phyloP scores from a whole-genome alignment of 495 filamentous ascomycete species.

The Clavariopsis aquatica region DNA sequence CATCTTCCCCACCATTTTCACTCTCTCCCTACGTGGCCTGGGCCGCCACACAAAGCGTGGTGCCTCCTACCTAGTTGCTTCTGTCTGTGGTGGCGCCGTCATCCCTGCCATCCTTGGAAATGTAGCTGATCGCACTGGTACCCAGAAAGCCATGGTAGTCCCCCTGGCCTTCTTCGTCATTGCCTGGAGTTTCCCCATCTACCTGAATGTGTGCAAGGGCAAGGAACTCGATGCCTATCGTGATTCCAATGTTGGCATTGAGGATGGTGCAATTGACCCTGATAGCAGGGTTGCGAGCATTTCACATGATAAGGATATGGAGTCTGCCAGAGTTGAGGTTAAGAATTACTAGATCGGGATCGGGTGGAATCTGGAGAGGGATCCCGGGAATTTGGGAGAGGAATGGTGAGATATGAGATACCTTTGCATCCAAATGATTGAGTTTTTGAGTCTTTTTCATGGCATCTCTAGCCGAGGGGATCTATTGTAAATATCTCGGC shows the following conservation, averaged over 20 bases:
- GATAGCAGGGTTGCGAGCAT: constrained; percentile 32
- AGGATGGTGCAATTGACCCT: constrained; percentile 29
- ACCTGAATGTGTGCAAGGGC: constrained; percentile 51
- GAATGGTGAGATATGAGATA: background rate
- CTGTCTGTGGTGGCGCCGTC: constrained; percentile 64
- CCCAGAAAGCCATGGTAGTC: constrained; percentile 48
- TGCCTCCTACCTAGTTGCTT: constrained; percentile 66
- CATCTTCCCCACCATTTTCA: constrained; percentile 72
- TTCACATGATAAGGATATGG: constrained; percentile 28
- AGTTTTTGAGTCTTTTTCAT: background rate
- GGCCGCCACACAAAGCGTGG: constrained; percentile 71
- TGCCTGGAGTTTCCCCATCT: constrained; percentile 52
- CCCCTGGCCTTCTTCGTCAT: constrained; percentile 46
- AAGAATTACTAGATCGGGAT: constrained; percentile 14
- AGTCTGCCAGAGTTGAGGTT: constrained; percentile 15
- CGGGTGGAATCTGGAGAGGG: background rate
- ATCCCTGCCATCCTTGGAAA: constrained; percentile 67
- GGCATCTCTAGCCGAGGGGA: background rate
- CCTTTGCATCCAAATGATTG: background rate
- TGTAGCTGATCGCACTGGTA: constrained; percentile 53
- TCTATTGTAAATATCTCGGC: background rate
- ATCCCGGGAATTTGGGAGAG: background rate
- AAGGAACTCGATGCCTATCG: constrained; percentile 52
- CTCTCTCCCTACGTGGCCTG: constrained; percentile 67
- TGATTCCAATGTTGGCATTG: constrained; percentile 44